These are phyloP conservation scores for Azolla pinnata DNA, from an alignment of 75 land plant species.

Conservation along the genomic window DNA sequence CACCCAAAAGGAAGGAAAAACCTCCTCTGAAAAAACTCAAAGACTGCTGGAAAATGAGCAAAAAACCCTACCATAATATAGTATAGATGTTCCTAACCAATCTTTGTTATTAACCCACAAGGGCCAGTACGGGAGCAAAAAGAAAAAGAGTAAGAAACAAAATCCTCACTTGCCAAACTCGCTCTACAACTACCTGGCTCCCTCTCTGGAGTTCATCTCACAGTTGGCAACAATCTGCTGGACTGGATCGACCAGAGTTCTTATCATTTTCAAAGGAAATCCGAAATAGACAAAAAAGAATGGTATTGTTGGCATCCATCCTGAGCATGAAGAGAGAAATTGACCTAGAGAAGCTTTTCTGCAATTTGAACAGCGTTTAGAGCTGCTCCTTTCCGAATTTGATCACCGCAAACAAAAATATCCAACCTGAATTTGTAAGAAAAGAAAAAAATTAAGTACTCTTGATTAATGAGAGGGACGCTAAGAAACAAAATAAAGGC, in stretches of 20 bases:
- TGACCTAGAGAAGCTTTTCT: constrained; percentile 49
- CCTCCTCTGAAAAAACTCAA: too few species aligned
- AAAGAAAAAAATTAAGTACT: background rate
- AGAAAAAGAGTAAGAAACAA: background rate
- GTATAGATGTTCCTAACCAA: too few species aligned
- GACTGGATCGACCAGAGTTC: too few species aligned
- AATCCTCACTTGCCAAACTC: background rate
- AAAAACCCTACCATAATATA: too few species aligned
- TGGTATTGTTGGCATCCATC: background rate
- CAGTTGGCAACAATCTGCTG: too few species aligned
- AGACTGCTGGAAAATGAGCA: too few species aligned
- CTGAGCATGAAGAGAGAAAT: background rate
- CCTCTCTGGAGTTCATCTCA: background rate
- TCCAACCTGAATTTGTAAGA: constrained; percentile 49
- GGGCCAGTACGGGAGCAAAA: background rate
- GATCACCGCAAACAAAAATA: constrained; percentile 94
- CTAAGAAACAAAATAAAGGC: too few species aligned
- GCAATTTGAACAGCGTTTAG: constrained; percentile 97
- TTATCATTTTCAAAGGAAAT: too few species aligned
- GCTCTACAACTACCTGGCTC: background rate
- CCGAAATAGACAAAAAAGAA: background rate
- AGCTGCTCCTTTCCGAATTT: constrained; percentile 97
- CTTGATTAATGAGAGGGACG: too few species aligned
- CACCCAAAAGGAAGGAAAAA: too few species aligned
- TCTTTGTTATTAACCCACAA: too few species aligned